These are phyloP conservation scores for Xanthoconium purpureum DNA, from an alignment of 768 basidiomycete genomes.

Conservation along the genomic window DNA sequence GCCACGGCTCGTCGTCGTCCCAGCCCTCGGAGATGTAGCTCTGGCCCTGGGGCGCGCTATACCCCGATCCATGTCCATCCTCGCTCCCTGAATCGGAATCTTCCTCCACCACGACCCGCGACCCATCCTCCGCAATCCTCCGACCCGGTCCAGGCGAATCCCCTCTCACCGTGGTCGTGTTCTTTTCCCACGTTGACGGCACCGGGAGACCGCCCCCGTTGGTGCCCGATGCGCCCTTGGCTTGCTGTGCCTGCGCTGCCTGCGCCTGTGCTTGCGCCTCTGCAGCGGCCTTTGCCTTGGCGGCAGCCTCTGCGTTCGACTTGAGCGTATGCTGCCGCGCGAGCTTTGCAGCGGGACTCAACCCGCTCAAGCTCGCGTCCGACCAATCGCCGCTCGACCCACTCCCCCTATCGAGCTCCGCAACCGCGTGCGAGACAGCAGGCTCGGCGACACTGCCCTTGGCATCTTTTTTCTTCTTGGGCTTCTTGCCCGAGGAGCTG, in stretches of 20 bases:
- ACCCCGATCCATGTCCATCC: slow-evolving; percentile 41
- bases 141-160: slow-evolving; percentile 43
- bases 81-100: slow-evolving; percentile 62
- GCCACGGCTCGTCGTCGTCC: slow-evolving; percentile 81
- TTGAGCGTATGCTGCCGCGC: slow-evolving; percentile 90
- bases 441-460: slow-evolving; percentile 68
- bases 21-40: slow-evolving; percentile 59
- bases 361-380: slow-evolving; percentile 57
- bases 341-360: slow-evolving; percentile 87
- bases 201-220: slow-evolving; percentile 39
- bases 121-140: slow-evolving; percentile 63
- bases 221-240: slow-evolving; percentile 15
- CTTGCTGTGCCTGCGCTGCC: slow-evolving; percentile 22
- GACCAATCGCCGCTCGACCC: slow-evolving; percentile 51
- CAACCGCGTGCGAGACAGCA: slow-evolving; percentile 76
- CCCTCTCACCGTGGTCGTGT: slow-evolving; percentile 59
- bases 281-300: slow-evolving; percentile 36
- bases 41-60: slow-evolving; percentile 35
- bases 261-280: slow-evolving; percentile 27
- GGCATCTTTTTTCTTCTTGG: slow-evolving; percentile 50
- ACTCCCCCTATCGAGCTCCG: slow-evolving; percentile 70
- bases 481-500: slow-evolving; percentile 40
- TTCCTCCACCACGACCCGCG: slow-evolving; percentile 62
- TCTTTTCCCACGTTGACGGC: slow-evolving; percentile 77
- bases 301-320: slow-evolving; percentile 59